Base-by-base conservation (phyloP, 2,329 filamentous ascomycete species). In the Penicillium griseofulvum region DNA sequence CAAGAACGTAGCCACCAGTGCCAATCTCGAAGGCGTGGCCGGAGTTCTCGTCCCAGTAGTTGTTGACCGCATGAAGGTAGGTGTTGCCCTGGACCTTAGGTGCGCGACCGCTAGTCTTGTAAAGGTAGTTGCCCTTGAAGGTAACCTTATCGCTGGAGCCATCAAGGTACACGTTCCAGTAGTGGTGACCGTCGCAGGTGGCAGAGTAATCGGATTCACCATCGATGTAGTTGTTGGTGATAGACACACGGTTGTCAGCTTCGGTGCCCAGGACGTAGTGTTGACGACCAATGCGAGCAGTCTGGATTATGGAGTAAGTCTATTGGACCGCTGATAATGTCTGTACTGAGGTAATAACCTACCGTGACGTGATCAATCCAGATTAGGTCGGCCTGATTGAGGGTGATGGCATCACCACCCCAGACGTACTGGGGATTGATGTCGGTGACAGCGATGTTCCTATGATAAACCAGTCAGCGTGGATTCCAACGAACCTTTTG, bases 341-440 rank as follows among this genome's bases (percentile, higher is more conserved):
- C 5, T n/a, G 2, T 28, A 22, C 22, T 4, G 22, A 22, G n/a
- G 22, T 14, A 31, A 6, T 4, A 26, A 44, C 43, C 5, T 28
- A 57, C 55, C 16, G 51, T 57, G 2, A 57, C 38, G 39, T 57
- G 55, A 37, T 57, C 55, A 31, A 57, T 33, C 55, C 55, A 57
- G 36, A 57, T 17, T 4, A 43, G 17, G 44, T 57, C 51, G 5
- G 42, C 48, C 6, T 49, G 6, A 26, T 57, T 33, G 19, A 57
- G 14, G 31, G 52, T 54, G 29, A 57, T 57, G 1, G 55, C 55
- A 29, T 57, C 55, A 37, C 55, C 55, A 28, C 55, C 55, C 55
- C 55, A 57, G n/a, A 57, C 51, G 39, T 54, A 57, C 31, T 48
- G 12, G 3, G 51, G 29, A 31, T 57, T 57, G 29, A 57, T 46